These are phyloP conservation scores for Paulownia fortunei DNA, from an alignment of 257 asterid genomes.

Conservation along the genomic window DNA sequence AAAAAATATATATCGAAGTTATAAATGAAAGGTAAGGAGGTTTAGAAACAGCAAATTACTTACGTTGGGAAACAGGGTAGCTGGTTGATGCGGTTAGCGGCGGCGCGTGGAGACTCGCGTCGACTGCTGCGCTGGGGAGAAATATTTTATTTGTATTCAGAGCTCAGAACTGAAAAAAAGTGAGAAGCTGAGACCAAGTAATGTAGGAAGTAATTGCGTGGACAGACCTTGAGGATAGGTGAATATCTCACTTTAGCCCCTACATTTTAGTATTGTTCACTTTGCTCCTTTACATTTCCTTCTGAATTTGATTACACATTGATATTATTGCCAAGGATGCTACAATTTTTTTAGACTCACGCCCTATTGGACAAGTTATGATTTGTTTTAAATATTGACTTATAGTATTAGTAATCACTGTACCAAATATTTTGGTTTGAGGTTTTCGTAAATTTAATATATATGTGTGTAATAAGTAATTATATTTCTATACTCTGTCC, in stretches of 20 bases:
- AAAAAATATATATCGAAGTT: background rate
- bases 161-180: slow-evolving; percentile 9
- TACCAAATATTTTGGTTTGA: no score
- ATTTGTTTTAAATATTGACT: no score
- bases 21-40: background rate
- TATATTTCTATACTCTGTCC: no score
- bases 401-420: no score
- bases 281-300: background rate
- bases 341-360: no score
- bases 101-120: slow-evolving; percentile 35
- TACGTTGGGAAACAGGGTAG: background rate
- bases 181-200: background rate
- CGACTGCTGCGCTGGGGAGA: slow-evolving; percentile 18
- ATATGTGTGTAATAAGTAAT: no score
- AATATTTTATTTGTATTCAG: slow-evolving; percentile 2
- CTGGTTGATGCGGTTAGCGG: slow-evolving; percentile 4
- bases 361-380: no score
- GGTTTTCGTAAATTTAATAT: no score
- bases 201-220: background rate
- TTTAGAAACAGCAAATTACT: background rate
- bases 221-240: background rate
- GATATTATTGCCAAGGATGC: no score
- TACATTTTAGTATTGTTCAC: background rate
- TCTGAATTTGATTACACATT: background rate
- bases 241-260: slow-evolving; percentile 16